Conservation (phyloP, 805 yeast species). For the Gaillardinia entomophila region DNA sequence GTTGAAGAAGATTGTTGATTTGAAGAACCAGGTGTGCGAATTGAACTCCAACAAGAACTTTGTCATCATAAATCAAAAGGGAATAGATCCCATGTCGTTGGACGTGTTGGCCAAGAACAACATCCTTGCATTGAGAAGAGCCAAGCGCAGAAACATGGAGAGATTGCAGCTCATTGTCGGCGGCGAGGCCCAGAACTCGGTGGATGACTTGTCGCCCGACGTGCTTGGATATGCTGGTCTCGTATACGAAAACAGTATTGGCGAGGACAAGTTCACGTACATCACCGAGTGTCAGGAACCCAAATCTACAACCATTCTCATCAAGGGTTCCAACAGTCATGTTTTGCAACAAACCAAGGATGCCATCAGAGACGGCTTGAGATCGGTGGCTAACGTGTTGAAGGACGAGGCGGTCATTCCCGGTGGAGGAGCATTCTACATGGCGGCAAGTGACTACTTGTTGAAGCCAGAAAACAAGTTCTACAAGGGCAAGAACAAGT, state of each 20-base stretch:
- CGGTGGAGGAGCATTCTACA: slow-evolving; percentile 95
- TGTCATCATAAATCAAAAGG: slow-evolving; percentile 95
- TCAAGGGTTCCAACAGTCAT: slow-evolving; percentile 90
- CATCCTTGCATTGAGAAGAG: slow-evolving; percentile 92
- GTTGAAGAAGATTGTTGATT: slow-evolving; percentile 81
- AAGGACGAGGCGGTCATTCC: slow-evolving; percentile 84
- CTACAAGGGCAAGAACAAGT: slow-evolving; percentile 77
- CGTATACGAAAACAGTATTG: slow-evolving; percentile 88
- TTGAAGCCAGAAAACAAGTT: slow-evolving; percentile 43
- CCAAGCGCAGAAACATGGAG: slow-evolving; percentile 99
- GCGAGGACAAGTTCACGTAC: slow-evolving; percentile 96
- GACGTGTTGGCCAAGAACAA: slow-evolving; percentile 91
- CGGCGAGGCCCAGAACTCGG: slow-evolving; percentile 96
- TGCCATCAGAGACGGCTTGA: slow-evolving; percentile 94
- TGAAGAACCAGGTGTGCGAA: slow-evolving; percentile 89
- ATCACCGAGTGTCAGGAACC: slow-evolving; percentile 89
- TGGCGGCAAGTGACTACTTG: slow-evolving; percentile 72
- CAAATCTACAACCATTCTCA: slow-evolving; percentile 83
- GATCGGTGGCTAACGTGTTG: slow-evolving; percentile 89
- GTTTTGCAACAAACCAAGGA: slow-evolving; percentile 89
- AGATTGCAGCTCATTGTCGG: slow-evolving; percentile 94
- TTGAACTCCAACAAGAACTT: slow-evolving; percentile 68
- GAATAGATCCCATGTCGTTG: slow-evolving; percentile 96
- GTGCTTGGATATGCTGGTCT: slow-evolving; percentile 84
- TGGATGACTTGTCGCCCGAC: slow-evolving; percentile 79